These are phyloP conservation scores for Crithidia brevicula DNA, from an alignment of 208 protist genomes.

Conservation along the genomic window DNA sequence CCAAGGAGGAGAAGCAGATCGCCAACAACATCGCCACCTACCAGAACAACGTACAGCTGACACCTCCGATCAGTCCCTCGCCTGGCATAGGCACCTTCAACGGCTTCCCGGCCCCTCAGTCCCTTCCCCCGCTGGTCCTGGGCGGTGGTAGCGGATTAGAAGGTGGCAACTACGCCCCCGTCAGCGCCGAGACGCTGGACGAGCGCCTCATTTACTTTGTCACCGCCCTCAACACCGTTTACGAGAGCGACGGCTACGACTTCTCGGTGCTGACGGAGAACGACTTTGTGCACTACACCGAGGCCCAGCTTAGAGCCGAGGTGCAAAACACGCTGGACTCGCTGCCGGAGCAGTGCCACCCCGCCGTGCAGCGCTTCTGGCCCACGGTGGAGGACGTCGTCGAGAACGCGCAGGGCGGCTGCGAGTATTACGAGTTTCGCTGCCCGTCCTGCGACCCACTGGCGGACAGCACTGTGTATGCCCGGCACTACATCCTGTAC, in stretches of 20 bases:
- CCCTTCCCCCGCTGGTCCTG: constrained; percentile 30
- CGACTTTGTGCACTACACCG: constrained; percentile 66
- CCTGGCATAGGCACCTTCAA: constrained; percentile 12
- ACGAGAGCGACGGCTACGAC: constrained; percentile 79
- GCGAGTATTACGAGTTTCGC: constrained; percentile 75
- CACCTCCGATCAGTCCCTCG: constrained; percentile 48
- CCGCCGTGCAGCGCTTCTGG: constrained; percentile 72
- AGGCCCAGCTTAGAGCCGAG: constrained; percentile 49
- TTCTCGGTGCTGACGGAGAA: constrained; percentile 71
- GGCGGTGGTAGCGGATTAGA: background rate
- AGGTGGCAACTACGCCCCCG: constrained; percentile 9
- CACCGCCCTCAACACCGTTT: constrained; percentile 71
- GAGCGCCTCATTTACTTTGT: constrained; percentile 77
- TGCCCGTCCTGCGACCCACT: constrained; percentile 75
- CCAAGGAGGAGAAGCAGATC: constrained; percentile 60
- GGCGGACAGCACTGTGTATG: constrained; percentile 51
- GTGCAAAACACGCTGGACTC: constrained; percentile 47
- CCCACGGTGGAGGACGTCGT: constrained; percentile 50
- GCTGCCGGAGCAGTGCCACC: constrained; percentile 49
- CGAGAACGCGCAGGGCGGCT: constrained; percentile 46
- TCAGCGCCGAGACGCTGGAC: constrained; percentile 49
- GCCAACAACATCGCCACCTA: constrained; percentile 58
- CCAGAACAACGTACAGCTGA: constrained; percentile 50
- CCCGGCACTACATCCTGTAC: constrained; percentile 78
- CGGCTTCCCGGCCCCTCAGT: constrained; percentile 26